Conservation (phyloP, 306 rosid genomes). For the Castanea sativa region DNA sequence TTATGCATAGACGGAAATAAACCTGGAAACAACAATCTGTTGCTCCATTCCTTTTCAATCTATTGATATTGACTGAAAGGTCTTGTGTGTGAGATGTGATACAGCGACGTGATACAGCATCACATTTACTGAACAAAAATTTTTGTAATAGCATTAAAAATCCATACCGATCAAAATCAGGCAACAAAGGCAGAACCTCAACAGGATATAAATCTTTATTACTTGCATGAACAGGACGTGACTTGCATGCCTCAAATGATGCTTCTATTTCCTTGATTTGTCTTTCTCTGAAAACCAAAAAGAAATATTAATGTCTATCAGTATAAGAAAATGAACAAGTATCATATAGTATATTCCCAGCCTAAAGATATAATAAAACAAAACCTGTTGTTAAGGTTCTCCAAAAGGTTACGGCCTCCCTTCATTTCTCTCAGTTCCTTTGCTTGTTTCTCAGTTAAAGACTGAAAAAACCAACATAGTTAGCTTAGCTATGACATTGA, state of each 20-base stretch:
- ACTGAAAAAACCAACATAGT: conserved; percentile 38
- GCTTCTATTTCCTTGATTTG: conserved; percentile 96
- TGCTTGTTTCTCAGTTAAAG: conserved; percentile 97
- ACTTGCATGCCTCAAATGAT: conserved; percentile 96
- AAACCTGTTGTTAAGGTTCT: conserved; percentile 71
- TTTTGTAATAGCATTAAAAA: background rate
- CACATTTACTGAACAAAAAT: background rate
- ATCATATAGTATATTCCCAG: background rate
- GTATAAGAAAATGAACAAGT: conserved; percentile 11
- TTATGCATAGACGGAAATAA: background rate
- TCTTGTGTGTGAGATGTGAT: background rate
- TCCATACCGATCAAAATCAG: conserved; percentile 79
- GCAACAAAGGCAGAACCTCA: conserved; percentile 89
- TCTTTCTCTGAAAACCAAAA: conserved; percentile 67
- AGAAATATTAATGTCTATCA: conserved; percentile 11
- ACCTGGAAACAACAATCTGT: background rate
- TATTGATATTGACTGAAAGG: background rate
- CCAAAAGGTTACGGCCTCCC: conserved; percentile 75
- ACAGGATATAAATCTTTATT: conserved; percentile 86
- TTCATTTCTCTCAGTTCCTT: conserved; percentile 87
- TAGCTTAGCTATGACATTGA: conserved; percentile 28
- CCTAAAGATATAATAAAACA: conserved; percentile 7
- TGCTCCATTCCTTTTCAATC: background rate
- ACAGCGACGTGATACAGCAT: background rate
- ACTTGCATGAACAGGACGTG: conserved; percentile 83